phyloP scores from a whole-genome alignment of 2,329 filamentous ascomycete genomes.

The Furcasterigmium furcatum region DNA sequence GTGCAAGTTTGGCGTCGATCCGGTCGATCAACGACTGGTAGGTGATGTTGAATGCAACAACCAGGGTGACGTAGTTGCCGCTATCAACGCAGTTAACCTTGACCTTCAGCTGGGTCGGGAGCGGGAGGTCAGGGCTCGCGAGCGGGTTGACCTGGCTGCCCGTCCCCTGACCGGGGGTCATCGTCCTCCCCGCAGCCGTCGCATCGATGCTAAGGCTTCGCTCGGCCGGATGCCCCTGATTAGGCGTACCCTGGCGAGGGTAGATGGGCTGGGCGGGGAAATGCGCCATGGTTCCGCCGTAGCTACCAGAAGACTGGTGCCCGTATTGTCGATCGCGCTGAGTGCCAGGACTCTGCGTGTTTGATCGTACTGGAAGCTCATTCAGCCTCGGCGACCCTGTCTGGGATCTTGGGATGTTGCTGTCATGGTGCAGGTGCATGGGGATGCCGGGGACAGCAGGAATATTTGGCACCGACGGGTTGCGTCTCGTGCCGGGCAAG shows the following conservation, averaged over 20 bases:
- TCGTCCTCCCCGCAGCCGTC: constrained; percentile 33
- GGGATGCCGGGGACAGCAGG: constrained; percentile 77
- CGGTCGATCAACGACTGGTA: constrained; percentile 92
- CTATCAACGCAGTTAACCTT: constrained; percentile 80
- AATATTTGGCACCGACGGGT: constrained; percentile 50
- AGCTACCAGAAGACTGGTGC: constrained; percentile 44
- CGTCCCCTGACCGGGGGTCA: constrained; percentile 43
- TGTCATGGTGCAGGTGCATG: constrained; percentile 62
- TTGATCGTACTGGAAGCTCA: constrained; percentile 63
- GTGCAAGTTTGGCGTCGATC: constrained; percentile 90
- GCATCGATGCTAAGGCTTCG: constrained; percentile 34
- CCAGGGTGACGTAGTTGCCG: constrained; percentile 89
- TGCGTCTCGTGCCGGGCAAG: constrained; percentile 42
- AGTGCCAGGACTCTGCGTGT: constrained; percentile 67
- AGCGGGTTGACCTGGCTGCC: constrained; percentile 25
- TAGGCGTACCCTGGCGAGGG: constrained; percentile 41
- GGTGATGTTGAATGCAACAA: constrained; percentile 91
- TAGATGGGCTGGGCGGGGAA: constrained; percentile 55
- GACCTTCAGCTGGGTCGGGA: constrained; percentile 82
- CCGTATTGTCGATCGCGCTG: constrained; percentile 54
- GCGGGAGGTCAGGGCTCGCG: constrained; percentile 46
- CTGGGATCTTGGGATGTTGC: constrained; percentile 72
- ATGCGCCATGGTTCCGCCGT: constrained; percentile 50
- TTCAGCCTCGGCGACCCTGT: constrained; percentile 73
- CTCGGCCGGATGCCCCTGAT: constrained; percentile 29